These are phyloP conservation scores for Pelargonium myrrhifolium DNA, from an alignment of 441 rosid genomes.

Conservation along the genomic window DNA sequence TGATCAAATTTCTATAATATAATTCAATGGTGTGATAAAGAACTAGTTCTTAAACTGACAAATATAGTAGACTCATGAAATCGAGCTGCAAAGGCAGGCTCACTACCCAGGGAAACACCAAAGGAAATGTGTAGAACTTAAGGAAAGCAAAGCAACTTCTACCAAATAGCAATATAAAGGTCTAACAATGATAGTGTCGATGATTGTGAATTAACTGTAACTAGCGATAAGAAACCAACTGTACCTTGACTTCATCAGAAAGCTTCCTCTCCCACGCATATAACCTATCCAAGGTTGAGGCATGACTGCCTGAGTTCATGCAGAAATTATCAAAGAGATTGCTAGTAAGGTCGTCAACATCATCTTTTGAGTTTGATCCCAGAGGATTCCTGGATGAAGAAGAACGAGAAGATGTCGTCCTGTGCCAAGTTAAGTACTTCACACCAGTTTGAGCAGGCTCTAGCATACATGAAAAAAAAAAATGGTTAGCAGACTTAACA, in stretches of 20 bases:
- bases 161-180: background rate
- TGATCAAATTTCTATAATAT: too few species aligned
- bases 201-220: background rate
- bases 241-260: constrained; percentile 96
- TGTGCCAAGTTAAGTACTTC: constrained; percentile 86
- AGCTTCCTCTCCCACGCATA: constrained; percentile 98
- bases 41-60: too few species aligned
- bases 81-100: too few species aligned
- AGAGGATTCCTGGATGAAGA: constrained; percentile 64
- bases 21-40: too few species aligned
- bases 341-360: constrained; percentile 47
- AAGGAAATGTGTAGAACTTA: too few species aligned
- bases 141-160: background rate
- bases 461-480: constrained; percentile 26
- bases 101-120: too few species aligned
- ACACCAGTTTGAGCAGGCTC: constrained; percentile 57
- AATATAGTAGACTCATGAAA: too few species aligned
- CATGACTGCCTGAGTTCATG: constrained; percentile 92
- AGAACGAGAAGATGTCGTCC: constrained; percentile 79
- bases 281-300: constrained; percentile 84
- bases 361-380: constrained; percentile 51
- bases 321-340: constrained; percentile 59
- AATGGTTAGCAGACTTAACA: background rate
- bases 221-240: constrained; percentile 6
- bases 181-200: too few species aligned